Evolutionary conservation across 805 yeast genomes (phyloP), one percentile per base, ranked within the genome.

Genomic region (Myxozyma neotropica): DNA sequence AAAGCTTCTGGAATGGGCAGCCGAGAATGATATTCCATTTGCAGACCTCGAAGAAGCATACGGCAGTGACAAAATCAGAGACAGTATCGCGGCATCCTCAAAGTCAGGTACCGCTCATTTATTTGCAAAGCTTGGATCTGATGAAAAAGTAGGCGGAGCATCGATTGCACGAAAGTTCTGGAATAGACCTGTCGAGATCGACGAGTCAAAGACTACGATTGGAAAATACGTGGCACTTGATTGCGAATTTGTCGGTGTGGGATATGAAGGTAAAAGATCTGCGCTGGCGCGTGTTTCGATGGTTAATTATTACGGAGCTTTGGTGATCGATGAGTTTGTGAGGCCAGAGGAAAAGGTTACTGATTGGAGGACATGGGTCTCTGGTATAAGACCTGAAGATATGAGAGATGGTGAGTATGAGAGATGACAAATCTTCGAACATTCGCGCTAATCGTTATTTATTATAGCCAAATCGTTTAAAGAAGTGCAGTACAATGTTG

Each of bases 231-330:
- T 91, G 1, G 89, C 96, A 0, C 82, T 92, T 61, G 98, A 92
- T 73, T 91, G 97, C 76, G 98, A 92, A 68, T 91, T 92, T 77
- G 97, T 92, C 1, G 97, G 97, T 10, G 86, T 88, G 1, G 97
- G 96, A 0, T 82, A 81, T 4, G 85, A 84, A 8, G 95, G 95
- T 4, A 59, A 71, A 8, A 68, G 69, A 38, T 84, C 90, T 4
- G 93, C 85, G 1, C 76, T 92, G 15, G 97, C 96, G 0, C 79
- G 97, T 66, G 94, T 91, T 0, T 89, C 97, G 0, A 76, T 92
- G 12, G 97, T 92, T 2, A 90, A 92, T 70, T 89, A 79, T 71
- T 86, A 82, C 69, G 97, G 97, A 0, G 81, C 82, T 64, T 78
- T 83, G 0, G 70, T 92, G 0, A 77, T 86, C 61, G 97, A 92